phyloP scores from a whole-genome alignment of 768 basidiomycete species.

The Rhodotorula graminis region DNA sequence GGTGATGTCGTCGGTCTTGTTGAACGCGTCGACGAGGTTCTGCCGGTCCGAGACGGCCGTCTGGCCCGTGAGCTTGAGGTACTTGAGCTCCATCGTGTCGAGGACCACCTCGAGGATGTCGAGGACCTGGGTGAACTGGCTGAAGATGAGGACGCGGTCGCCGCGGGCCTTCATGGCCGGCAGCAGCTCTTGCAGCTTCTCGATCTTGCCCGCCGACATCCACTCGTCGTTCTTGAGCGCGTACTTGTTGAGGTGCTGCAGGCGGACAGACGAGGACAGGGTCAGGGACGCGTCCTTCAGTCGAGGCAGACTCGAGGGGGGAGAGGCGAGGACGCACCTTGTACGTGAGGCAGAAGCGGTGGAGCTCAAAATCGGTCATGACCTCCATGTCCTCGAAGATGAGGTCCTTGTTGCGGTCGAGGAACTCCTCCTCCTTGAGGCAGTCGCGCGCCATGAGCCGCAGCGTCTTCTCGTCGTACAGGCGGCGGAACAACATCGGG shows the following conservation, averaged over 20 bases:
- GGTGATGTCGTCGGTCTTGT: constrained; percentile 74
- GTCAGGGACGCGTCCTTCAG: background rate
- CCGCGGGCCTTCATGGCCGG: constrained; percentile 61
- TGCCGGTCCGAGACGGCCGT: constrained; percentile 92
- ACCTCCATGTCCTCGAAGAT: constrained; percentile 94
- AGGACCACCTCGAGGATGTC: constrained; percentile 85
- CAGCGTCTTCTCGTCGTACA: constrained; percentile 72
- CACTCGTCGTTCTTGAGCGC: constrained; percentile 69
- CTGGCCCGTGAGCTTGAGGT: constrained; percentile 79
- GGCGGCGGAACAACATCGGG: constrained; percentile 87
- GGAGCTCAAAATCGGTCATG: constrained; percentile 96
- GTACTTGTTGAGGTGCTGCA: constrained; percentile 57
- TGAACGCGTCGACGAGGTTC: constrained; percentile 90
- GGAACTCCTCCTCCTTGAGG: constrained; percentile 87
- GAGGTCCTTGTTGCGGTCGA: constrained; percentile 70
- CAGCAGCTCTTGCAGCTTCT: constrained; percentile 66
- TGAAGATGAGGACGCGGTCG: constrained; percentile 86
- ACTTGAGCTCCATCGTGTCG: constrained; percentile 65
- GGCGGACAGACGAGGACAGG: background rate
- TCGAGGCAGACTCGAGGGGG: background rate
- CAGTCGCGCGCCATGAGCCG: constrained; percentile 71
- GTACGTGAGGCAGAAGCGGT: constrained; percentile 76
- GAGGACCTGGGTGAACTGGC: constrained; percentile 93
- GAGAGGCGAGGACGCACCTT: constrained; percentile 58
- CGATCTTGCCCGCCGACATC: constrained; percentile 81